Percentiles rank a stretch among this genome's conserved stretches.
Evolutionary conservation across 306 rosid species (phyloP).

Genomic region (peach (Prunus persica)): Prunus_persica_NCBIv2 NC_034010.1:3854001-3854500

Average conservation of each 20-base stretch:
- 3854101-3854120: no score
- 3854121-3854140: no score
- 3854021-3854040: no score
- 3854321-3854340: neutral
- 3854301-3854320: neutral
- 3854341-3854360: neutral
- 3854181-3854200: no score
- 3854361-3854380: neutral
- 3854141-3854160: no score
- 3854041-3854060: no score
- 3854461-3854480: slow-evolving; percentile 81
- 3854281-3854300: neutral
- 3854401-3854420: slow-evolving; percentile 32
- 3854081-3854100: no score
- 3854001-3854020: no score
- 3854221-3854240: neutral
- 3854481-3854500: slow-evolving; percentile 57
- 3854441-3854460: slow-evolving; percentile 94
- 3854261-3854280: neutral
- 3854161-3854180: no score
- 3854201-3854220: no score
- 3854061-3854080: no score
- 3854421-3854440: slow-evolving; percentile 91
- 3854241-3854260: neutral
- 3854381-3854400: slow-evolving; percentile 3